Base-by-base conservation (phyloP, 208 protist species). In the Chromosphaera perkinsii region DNA sequence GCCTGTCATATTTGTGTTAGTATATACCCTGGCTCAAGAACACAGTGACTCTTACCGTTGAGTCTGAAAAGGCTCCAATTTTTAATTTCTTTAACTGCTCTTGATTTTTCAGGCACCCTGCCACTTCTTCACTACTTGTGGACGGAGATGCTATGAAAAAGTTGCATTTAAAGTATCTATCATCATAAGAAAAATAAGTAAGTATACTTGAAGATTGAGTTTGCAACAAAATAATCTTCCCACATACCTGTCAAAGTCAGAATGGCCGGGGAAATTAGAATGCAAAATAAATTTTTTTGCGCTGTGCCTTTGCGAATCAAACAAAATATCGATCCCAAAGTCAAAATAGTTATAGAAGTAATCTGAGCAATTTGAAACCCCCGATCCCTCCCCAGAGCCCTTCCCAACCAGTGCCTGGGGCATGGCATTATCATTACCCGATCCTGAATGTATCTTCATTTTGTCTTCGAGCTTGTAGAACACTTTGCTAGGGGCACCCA, bases 321-420 rank as follows among this genome's bases (percentile, higher is more conserved):
- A 89, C 24, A 89, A 48, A 26, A 89, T 66, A 35, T 89, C 85
- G 24, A 89, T 52, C 22, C 85, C 85, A 33, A 81, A 48, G 12
- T 70, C 58, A 52, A 87, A 89, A 42, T 89, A 89, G 48, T 89
- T 89, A 55, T 86, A 89, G 68, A 89, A 89, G 42, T 89, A 89
- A 47, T 88, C 83, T 27, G 51, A 43, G 42, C 71, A 73, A 33
- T 58, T 27, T 9, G 57, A 26, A 7, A 29, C 12, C 49, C 49
- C 49, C 33, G 49, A 12, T 4, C 7, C 27, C 27, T 24, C 49
- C n/a, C n/a, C n/a, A n/a, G n/a, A n/a, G n/a, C n/a, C n/a, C n/a
- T n/a, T n/a, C n/a, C n/a, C n/a, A n/a, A n/a, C n/a, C n/a, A n/a
- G n/a, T n/a, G n/a, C n/a, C n/a, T n/a, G n/a, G n/a, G n/a, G n/a